Percentiles rank a stretch among this genome's conserved stretches.
Conservation (phyloP, 768 basidiomycete species). For the Agrocybe pediades region DNA sequence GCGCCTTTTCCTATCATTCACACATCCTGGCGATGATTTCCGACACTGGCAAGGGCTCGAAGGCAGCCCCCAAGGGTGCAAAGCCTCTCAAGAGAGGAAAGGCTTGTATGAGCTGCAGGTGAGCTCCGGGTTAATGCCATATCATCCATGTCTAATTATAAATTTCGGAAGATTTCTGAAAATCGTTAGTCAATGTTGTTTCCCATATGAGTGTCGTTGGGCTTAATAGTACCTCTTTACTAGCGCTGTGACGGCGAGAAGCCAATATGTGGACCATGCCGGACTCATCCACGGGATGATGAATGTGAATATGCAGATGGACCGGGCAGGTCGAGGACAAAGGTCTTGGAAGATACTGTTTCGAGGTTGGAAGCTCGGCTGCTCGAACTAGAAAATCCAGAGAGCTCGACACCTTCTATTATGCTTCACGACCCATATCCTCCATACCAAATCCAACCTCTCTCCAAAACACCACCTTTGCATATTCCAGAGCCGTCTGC, state of each 20-base stretch:
- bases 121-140: slow-evolving; percentile 13
- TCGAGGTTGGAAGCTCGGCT: slow-evolving; percentile 57
- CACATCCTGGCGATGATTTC: slow-evolving; percentile 39
- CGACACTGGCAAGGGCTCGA: slow-evolving; percentile 34
- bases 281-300: slow-evolving; percentile 56
- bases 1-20: slow-evolving; percentile 19
- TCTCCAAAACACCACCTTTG: slow-evolving; percentile 35
- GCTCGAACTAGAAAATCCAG: slow-evolving; percentile 57
- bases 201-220: not conserved
- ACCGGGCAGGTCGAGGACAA: slow-evolving; percentile 57
- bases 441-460: slow-evolving; percentile 28
- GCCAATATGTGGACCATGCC: slow-evolving; percentile 68
- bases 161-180: slow-evolving; percentile 42
- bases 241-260: slow-evolving; percentile 68
- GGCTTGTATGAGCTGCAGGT: slow-evolving; percentile 59
- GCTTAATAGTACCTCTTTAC: slow-evolving; percentile 3
- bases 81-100: slow-evolving; percentile 55
- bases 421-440: slow-evolving; percentile 54
- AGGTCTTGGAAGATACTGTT: slow-evolving; percentile 61
- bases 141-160: slow-evolving; percentile 6
- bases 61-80: slow-evolving; percentile 28
- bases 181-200: slow-evolving; percentile 37
- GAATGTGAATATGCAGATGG: slow-evolving; percentile 76
- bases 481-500: slow-evolving; percentile 31
- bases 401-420: slow-evolving; percentile 45